Percentiles rank a stretch among this genome's conserved stretches.
phyloP scores from a whole-genome alignment of 2,329 filamentous ascomycete species.

The Boeremia exigua region DNA sequence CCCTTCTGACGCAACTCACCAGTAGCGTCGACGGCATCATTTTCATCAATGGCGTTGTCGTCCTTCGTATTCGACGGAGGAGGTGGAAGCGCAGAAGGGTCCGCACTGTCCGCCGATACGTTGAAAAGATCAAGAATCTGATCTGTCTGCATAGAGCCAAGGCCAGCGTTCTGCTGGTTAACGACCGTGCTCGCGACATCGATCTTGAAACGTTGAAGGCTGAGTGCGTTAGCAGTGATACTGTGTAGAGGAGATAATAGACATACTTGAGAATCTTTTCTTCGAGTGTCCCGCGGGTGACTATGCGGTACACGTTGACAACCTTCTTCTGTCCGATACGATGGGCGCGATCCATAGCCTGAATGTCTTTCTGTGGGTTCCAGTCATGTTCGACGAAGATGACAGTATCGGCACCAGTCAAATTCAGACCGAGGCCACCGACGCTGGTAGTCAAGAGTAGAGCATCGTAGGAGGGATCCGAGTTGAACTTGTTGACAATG shows the following conservation, averaged over 20 bases:
- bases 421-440: conserved; percentile 89
- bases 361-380: conserved; percentile 98
- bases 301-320: conserved; percentile 96
- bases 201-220: conserved; percentile 98
- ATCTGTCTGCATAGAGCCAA: conserved; percentile 97
- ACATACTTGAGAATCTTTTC: conserved; percentile 91
- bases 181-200: conserved; percentile 98
- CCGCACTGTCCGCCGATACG: conserved; percentile 59
- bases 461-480: conserved; percentile 94
- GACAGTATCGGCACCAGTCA: conserved; percentile 96
- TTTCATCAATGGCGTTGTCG: conserved; percentile 77
- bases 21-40: conserved; percentile 79
- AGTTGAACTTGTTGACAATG: conserved; percentile 99
- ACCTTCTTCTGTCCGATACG: conserved; percentile 99
- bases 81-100: conserved; percentile 63
- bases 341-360: conserved; percentile 98
- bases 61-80: conserved; percentile 66
- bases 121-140: conserved; percentile 98
- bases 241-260: background rate
- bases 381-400: conserved; percentile 99
- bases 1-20: conserved; percentile 93
- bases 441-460: conserved; percentile 93
- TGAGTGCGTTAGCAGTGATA: conserved; percentile 47
- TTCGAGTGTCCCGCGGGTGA: conserved; percentile 93
- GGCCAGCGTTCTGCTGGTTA: conserved; percentile 96